phyloP scores from a whole-genome alignment of 2,329 filamentous ascomycete species.

The Phaeosphaeria sp. region DNA sequence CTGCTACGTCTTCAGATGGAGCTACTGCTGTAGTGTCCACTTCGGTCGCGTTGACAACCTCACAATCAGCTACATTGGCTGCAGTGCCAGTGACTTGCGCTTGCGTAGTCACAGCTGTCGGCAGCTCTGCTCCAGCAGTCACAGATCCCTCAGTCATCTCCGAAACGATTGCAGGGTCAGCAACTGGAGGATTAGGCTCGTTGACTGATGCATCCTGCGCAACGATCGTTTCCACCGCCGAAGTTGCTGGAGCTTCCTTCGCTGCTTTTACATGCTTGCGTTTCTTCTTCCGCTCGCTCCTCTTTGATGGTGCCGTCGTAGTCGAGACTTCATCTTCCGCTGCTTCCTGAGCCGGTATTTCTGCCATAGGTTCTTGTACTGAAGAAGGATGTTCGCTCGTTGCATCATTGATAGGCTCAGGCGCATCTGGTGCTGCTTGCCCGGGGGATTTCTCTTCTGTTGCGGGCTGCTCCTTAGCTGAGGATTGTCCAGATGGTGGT shows the following conservation, averaged over 20 bases:
- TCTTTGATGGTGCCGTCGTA: not conserved
- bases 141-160: not conserved
- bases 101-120: not conserved
- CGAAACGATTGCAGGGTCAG: not conserved
- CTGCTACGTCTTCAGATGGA: not conserved
- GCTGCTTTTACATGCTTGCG: not conserved
- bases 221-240: not conserved
- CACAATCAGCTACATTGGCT: not conserved
- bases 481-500: not conserved
- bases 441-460: not conserved
- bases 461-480: not conserved
- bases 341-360: not conserved
- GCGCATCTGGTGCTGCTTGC: not conserved
- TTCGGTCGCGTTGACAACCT: no score
- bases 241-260: not conserved
- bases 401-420: not conserved
- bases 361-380: not conserved
- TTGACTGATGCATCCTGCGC: no score
- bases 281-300: conserved; percentile 1
- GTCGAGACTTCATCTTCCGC: not conserved
- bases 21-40: not conserved
- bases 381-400: not conserved
- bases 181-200: not conserved
- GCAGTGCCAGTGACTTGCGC: not conserved
- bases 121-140: not conserved